These are phyloP conservation scores for Ampelomyces quisqualis DNA, from an alignment of 2,329 filamentous ascomycete genomes.

Conservation along the genomic window DNA sequence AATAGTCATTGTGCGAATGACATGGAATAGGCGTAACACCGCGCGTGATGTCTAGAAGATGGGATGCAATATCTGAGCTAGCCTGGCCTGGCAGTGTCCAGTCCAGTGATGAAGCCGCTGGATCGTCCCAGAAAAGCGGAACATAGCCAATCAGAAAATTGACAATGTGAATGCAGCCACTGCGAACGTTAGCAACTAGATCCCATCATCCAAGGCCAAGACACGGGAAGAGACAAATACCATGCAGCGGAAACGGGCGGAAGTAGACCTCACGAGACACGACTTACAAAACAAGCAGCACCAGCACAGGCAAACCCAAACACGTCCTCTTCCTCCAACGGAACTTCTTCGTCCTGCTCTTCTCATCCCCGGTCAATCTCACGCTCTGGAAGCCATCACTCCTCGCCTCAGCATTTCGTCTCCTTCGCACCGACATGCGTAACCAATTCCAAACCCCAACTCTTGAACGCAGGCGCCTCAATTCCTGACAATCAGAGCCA, in stretches of 20 bases:
- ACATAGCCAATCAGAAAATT: constrained; percentile 44
- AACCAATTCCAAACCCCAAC: constrained; percentile 29
- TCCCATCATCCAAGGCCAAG: background rate
- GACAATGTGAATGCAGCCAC: constrained; percentile 47
- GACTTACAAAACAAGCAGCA: constrained; percentile 40
- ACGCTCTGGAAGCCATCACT: constrained; percentile 14
- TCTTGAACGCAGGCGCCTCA: constrained; percentile 5
- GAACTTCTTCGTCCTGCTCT: constrained; percentile 18
- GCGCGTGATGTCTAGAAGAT: constrained; percentile 52
- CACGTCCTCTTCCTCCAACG: constrained; percentile 24
- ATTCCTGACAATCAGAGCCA: constrained; percentile 16
- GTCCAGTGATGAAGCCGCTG: constrained; percentile 36
- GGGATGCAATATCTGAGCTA: constrained; percentile 33
- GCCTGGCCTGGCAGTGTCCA: constrained; percentile 47
- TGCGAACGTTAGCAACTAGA: constrained; percentile 24
- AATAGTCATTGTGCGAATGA: constrained; percentile 63
- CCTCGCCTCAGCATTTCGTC: constrained; percentile 20
- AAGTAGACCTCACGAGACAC: constrained; percentile 12
- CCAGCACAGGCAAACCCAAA: constrained; percentile 20
- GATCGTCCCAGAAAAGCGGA: constrained; percentile 41
- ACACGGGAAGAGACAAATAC: background rate
- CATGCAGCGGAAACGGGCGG: constrained; percentile 11
- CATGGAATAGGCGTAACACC: constrained; percentile 54
- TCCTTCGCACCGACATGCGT: constrained; percentile 31
- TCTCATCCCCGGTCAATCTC: constrained; percentile 19